Evolutionary conservation across 139 green algal species (phyloP).

Genomic region (Chloropicon primus): DNA sequence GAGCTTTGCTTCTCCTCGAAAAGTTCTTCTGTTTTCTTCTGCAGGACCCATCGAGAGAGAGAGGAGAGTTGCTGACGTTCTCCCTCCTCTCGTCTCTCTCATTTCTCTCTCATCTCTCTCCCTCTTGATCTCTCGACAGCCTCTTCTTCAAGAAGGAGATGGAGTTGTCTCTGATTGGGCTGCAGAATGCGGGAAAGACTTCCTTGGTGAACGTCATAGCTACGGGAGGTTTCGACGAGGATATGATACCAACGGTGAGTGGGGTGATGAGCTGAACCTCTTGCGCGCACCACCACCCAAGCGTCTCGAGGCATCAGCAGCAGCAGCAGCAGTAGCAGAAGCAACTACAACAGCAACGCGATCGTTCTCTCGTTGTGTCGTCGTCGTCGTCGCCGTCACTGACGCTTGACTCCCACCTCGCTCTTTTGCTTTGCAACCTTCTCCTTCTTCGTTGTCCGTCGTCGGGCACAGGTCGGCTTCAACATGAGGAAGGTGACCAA

Average conservation of each 20-base stretch:
- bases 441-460: background rate
- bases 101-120: background rate
- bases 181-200: slow-evolving; percentile 94
- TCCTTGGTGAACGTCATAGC: slow-evolving; percentile 91
- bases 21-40: background rate
- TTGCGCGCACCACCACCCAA: too few species aligned
- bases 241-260: slow-evolving; percentile 89
- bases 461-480: slow-evolving; percentile 63
- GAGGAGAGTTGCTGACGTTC: background rate
- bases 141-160: slow-evolving; percentile 96
- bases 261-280: too few species aligned
- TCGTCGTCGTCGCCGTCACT: too few species aligned
- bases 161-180: slow-evolving; percentile 92
- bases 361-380: too few species aligned
- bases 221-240: slow-evolving; percentile 74
- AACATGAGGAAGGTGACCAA: slow-evolving; percentile 98
- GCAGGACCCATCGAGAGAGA: background rate
- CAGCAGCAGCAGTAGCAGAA: too few species aligned
- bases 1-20: background rate
- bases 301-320: too few species aligned
- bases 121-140: slow-evolving; percentile 23
- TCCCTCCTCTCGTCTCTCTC: background rate
- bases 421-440: too few species aligned
- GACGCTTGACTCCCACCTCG: too few species aligned
- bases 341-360: too few species aligned